Conservation (phyloP, 371 early-diverging fungal species). For the Mortierella sp. region DNA sequence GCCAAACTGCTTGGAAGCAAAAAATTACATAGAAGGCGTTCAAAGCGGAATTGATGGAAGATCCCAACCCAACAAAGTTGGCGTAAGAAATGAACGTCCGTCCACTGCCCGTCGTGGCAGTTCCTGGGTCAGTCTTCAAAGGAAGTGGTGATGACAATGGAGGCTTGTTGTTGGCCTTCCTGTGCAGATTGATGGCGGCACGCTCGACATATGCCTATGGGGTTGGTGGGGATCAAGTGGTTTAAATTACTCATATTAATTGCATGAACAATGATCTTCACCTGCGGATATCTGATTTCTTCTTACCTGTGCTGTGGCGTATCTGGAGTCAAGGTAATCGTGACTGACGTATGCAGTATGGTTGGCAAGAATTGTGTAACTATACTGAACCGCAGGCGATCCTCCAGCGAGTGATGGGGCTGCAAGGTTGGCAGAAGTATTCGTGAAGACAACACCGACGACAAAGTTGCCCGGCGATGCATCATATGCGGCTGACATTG, state of each 20-base stretch:
- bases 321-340: constrained; percentile 37
- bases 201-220: constrained; percentile 55
- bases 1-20: constrained; percentile 55
- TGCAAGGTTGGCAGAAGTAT: constrained; percentile 38
- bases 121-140: constrained; percentile 19
- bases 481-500: constrained; percentile 44
- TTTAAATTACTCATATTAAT: too few relatives aligned
- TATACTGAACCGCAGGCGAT: constrained; percentile 8
- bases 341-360: constrained; percentile 32
- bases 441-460: constrained; percentile 54
- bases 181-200: constrained; percentile 57
- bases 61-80: constrained; percentile 42
- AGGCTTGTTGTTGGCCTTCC: constrained; percentile 44
- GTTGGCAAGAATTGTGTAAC: constrained; percentile 55
- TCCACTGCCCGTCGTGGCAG: constrained; percentile 26
- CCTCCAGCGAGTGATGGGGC: constrained; percentile 11
- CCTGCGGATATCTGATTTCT: too few relatives aligned
- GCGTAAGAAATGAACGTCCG: constrained; percentile 48
- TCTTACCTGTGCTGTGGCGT: constrained; percentile 54
- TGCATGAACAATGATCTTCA: too few relatives aligned
- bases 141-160: constrained; percentile 56
- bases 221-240: not conserved
- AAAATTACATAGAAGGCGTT: constrained; percentile 56
- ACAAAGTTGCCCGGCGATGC: constrained; percentile 53
- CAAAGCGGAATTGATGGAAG: constrained; percentile 33